These are phyloP conservation scores for Orbilia ellipsospora DNA, from an alignment of 2,329 filamentous ascomycete species.

Conservation along the genomic window DNA sequence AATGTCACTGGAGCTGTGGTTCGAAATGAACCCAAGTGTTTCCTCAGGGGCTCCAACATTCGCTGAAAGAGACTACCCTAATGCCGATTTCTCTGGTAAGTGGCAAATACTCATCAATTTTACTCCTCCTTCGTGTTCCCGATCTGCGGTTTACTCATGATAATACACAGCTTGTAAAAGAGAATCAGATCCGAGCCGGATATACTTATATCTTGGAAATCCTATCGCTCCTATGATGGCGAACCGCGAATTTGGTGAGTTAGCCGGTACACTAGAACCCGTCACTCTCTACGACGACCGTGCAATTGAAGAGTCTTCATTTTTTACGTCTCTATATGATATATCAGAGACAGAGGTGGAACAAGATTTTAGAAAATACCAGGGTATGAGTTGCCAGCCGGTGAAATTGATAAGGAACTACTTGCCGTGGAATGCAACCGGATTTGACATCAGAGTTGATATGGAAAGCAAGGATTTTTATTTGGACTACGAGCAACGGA, in stretches of 20 bases:
- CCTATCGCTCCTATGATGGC: slow-evolving; percentile 27
- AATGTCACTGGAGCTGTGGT: slow-evolving; percentile 33
- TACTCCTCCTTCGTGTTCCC: neutral
- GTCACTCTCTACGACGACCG: slow-evolving; percentile 28
- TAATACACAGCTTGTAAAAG: slow-evolving; percentile 30
- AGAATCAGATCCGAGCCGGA: slow-evolving; percentile 9
- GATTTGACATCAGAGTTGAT: slow-evolving; percentile 4
- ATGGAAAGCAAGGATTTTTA: slow-evolving; percentile 35
- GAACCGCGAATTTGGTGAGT: slow-evolving; percentile 16
- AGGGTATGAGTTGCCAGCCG: slow-evolving; percentile 30
- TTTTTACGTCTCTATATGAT: slow-evolving; percentile 25
- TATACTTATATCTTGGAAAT: slow-evolving; percentile 37
- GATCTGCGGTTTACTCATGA: neutral
- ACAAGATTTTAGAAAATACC: slow-evolving; percentile 24
- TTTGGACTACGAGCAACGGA: slow-evolving; percentile 16
- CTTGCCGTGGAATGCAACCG: slow-evolving; percentile 42
- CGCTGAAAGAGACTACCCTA: slow-evolving; percentile 22
- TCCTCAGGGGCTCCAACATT: slow-evolving; percentile 10
- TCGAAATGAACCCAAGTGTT: slow-evolving; percentile 28
- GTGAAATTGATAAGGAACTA: slow-evolving; percentile 32
- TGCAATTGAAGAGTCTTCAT: slow-evolving; percentile 29
- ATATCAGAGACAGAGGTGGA: slow-evolving; percentile 22
- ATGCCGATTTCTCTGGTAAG: slow-evolving; percentile 44
- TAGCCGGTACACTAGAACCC: slow-evolving; percentile 19
- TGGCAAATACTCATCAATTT: neutral